Conservation (phyloP, 306 rosid genomes). For the Carpinus viminea region DNA sequence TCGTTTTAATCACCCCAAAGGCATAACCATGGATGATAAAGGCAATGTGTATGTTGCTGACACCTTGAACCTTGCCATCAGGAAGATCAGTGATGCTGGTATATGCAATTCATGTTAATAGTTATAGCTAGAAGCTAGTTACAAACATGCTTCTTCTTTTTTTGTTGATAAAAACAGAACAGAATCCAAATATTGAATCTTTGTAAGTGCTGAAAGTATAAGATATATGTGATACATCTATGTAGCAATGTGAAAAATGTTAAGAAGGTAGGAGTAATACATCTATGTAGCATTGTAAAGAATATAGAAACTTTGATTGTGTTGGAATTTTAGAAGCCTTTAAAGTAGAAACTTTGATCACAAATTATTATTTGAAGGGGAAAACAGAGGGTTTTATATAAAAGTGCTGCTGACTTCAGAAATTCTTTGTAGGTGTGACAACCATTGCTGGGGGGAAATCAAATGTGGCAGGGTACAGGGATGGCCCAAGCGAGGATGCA, state of each 20-base stretch:
- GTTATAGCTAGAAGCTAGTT: conserved; percentile 28
- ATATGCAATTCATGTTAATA: conserved; percentile 35
- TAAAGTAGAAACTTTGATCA: not conserved
- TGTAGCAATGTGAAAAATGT: not conserved
- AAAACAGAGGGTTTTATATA: conserved; percentile 8
- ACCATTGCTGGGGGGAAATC: conserved; percentile 99
- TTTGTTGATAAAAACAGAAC: conserved; percentile 22
- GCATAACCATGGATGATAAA: conserved; percentile 86
- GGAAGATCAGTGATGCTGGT: conserved; percentile 97
- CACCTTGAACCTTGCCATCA: conserved; percentile 83
- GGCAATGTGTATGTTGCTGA: conserved; percentile 99
- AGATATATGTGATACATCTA: conserved; percentile 7
- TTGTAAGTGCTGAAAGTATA: conserved; percentile 1
- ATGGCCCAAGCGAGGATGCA: conserved; percentile 98
- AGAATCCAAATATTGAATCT: not conserved
- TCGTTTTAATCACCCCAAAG: conserved; percentile 94
- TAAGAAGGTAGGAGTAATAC: not conserved
- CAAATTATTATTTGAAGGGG: conserved; percentile 18
- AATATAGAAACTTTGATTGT: not conserved
- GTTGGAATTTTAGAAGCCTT: conserved; percentile 14
- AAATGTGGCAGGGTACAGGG: conserved; percentile 86
- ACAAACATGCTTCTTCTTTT: conserved; percentile 7
- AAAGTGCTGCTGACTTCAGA: conserved; percentile 24
- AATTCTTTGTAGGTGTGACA: conserved; percentile 68
- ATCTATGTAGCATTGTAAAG: not conserved